These are phyloP conservation scores for Pestalotiopsis fici DNA, from an alignment of 2,329 filamentous ascomycete species.

Conservation along the genomic window DNA sequence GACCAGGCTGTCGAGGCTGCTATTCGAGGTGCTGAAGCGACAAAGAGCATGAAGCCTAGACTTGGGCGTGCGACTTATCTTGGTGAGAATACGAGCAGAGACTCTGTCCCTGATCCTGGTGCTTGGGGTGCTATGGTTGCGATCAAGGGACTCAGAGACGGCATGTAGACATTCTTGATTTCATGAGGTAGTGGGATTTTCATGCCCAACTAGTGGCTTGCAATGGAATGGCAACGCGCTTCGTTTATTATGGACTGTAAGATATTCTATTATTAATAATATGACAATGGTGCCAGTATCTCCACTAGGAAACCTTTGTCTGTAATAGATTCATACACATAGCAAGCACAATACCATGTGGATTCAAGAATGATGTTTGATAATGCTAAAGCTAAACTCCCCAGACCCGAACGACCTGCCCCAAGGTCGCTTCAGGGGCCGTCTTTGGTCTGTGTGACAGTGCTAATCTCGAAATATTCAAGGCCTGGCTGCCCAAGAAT, in stretches of 20 bases:
- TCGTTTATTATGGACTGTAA: neutral
- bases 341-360: neutral
- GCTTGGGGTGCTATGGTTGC: constrained; percentile 69
- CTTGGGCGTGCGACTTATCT: constrained; percentile 71
- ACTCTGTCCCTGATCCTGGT: constrained; percentile 67
- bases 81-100: constrained; percentile 50
- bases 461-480: constrained; percentile 35
- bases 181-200: neutral
- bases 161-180: constrained; percentile 15
- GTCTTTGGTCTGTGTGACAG: constrained; percentile 18
- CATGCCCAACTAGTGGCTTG: neutral
- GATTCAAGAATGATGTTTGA: neutral
- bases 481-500: constrained; percentile 40
- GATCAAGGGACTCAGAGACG: constrained; percentile 37
- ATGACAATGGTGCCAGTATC: neutral
- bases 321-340: neutral
- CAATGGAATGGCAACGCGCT: neutral
- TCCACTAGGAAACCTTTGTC: neutral
- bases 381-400: constrained; percentile 14
- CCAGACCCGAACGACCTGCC: constrained; percentile 27
- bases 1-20: constrained; percentile 60
- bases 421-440: constrained; percentile 20
- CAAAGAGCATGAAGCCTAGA: constrained; percentile 64
- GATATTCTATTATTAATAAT: neutral
- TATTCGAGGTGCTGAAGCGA: constrained; percentile 60